Evolutionary conservation across 2,329 filamentous ascomycete genomes (phyloP), one percentile per base, ranked within the genome.

Genomic region (Leptographium lundbergii): DNA sequence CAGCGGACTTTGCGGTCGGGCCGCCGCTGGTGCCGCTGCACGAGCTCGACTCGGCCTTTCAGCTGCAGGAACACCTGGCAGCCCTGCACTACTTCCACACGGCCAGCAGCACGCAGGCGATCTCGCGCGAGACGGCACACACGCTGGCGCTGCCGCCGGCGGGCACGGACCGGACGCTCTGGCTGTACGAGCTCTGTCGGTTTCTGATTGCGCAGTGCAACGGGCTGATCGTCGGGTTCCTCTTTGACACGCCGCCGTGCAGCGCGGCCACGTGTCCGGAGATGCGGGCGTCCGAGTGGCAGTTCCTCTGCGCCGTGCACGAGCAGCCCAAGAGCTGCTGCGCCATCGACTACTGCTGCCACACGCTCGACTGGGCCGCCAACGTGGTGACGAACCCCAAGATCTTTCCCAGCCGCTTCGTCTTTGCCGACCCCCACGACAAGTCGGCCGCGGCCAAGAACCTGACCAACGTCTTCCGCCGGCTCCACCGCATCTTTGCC

Each of bases 251-350:
- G 51, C 92, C 92, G 7, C 87, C 92, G 3, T 99, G 94, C 75
- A 96, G 90, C 61, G 82, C 88, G 17, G 79, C 80, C 63, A 96
- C 94, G 1, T 99, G 94, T 68, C 91, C 91, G 36, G 94, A 99
- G 74, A 99, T 99, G 94, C 91, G 94, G 69, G 94, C 94, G 2
- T 94, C 89, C 34, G 92, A 99, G 76, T 99, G 94, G 94, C 94
- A 99, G 74, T 99, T 97, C 69, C 83, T 99, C 54, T 99, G 94
- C 75, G 94, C 94, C 56, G 94, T 97, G 3, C 94, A 99, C 71
- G 92, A 97, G 69, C 88, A 91, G 56, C 94, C 94, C 55, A 97
- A 97, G 75, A 89, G 87, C 67, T 99, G 94, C 76, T 96, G 92
- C 72, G 94, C 94, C 57, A 96, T 99, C 69, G 94, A 99, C 74